Evolutionary conservation across 23 red algal species (phyloP).

Genomic region (Gracilaria caudata): DNA sequence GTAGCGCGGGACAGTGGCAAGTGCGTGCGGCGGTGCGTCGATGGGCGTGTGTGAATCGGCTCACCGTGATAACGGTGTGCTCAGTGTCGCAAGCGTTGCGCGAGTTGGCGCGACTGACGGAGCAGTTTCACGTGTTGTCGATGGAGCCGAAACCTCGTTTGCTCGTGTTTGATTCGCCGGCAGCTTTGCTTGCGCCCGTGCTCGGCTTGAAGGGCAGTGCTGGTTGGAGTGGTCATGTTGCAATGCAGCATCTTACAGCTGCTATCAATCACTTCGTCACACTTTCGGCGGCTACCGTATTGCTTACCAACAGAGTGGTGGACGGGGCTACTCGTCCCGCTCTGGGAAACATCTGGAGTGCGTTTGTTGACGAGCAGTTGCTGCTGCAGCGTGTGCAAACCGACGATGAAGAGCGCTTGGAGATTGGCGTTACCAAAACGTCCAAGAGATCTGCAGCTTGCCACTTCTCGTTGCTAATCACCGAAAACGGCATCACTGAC

Average conservation of each 20-base stretch:
- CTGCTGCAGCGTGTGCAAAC: slow-evolving; percentile 7
- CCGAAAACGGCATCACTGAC: slow-evolving; percentile 29
- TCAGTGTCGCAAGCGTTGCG: background rate
- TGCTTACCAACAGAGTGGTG: slow-evolving; percentile 68
- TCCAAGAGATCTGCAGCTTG: slow-evolving; percentile 20
- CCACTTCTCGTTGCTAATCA: slow-evolving; percentile 16
- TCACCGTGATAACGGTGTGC: background rate
- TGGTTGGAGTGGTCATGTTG: slow-evolving; percentile 46
- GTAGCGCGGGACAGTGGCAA: background rate
- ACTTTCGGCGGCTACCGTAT: slow-evolving; percentile 21
- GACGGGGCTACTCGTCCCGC: slow-evolving; percentile 20
- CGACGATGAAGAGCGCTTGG: background rate
- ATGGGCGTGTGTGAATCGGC: background rate
- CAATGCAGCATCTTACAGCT: slow-evolving; percentile 12
- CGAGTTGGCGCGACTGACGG: background rate
- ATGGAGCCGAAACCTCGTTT: slow-evolving; percentile 3
- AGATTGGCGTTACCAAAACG: background rate
- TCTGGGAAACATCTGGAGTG: slow-evolving; percentile 46
- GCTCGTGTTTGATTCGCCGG: slow-evolving; percentile 50
- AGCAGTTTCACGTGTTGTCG: background rate
- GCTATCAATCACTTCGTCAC: slow-evolving; percentile 13
- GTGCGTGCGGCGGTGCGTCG: background rate
- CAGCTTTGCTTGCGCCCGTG: slow-evolving; percentile 31
- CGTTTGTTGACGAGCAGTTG: slow-evolving; percentile 48
- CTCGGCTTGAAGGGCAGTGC: slow-evolving; percentile 18